Evolutionary conservation across 176 grass and related monocot genomes (phyloP).

Genomic region (Elymus sibiricus): DNA sequence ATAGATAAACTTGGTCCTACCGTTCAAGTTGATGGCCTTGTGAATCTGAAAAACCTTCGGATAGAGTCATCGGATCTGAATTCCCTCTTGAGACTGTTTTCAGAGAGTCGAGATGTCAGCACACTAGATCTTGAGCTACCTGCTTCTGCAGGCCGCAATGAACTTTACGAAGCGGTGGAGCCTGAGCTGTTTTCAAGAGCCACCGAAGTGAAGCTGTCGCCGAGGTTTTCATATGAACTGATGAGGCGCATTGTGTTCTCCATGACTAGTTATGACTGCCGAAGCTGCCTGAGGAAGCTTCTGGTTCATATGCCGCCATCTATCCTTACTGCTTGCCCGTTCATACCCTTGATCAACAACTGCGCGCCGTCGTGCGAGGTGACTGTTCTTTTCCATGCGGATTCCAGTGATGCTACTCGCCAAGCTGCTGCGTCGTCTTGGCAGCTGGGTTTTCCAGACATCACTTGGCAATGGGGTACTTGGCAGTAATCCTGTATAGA

Average conservation of each 20-base stretch:
- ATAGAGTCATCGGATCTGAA: slow-evolving; percentile 44
- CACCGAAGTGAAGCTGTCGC: slow-evolving; percentile 51
- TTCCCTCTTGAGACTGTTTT: slow-evolving; percentile 28
- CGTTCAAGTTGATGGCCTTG: slow-evolving; percentile 31
- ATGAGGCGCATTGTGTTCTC: slow-evolving; percentile 11
- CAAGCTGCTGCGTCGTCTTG: slow-evolving; percentile 4
- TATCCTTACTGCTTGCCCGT: neutral
- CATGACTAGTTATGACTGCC: slow-evolving; percentile 3
- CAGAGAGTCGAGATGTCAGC: slow-evolving; percentile 17
- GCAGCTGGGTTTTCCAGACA: slow-evolving; percentile 26
- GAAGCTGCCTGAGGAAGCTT: slow-evolving; percentile 49
- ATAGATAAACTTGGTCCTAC: slow-evolving; percentile 42
- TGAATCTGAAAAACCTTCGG: slow-evolving; percentile 40
- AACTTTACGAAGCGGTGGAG: slow-evolving; percentile 28
- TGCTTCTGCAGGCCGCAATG: slow-evolving; percentile 2
- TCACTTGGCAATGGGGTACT: slow-evolving; percentile 56
- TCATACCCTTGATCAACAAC: slow-evolving; percentile 33
- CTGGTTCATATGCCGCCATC: slow-evolving; percentile 39
- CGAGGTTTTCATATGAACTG: slow-evolving; percentile 45
- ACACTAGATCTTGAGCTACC: slow-evolving; percentile 50
- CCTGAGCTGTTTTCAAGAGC: slow-evolving; percentile 32
- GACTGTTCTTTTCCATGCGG: slow-evolving; percentile 40
- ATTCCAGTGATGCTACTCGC: slow-evolving; percentile 7
- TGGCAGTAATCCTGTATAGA: slow-evolving; percentile 21
- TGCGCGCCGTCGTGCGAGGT: slow-evolving; percentile 45